A percentile compares a stretch with the other conserved stretches of the same genome.
These are phyloP conservation scores for Pythium brassicae DNA, from an alignment of 352 stramenopile species.

Conservation along the genomic window DNA sequence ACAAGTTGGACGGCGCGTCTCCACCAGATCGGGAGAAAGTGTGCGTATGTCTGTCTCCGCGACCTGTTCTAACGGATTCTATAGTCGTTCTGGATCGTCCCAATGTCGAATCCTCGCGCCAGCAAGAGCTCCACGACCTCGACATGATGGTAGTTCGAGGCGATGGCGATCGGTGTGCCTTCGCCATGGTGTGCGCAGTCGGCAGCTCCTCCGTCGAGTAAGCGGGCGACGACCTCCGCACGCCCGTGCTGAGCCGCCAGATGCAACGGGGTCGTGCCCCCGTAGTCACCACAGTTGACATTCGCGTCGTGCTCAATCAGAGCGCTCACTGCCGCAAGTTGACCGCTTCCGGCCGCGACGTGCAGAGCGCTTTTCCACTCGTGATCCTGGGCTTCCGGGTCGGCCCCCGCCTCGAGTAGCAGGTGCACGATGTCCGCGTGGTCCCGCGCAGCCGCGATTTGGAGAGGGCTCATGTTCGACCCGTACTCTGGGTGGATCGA, in stretches of 20 bases:
- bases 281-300: background rate
- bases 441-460: background rate
- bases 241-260: background rate
- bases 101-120: background rate
- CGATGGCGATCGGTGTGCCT: background rate
- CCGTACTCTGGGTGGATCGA: background rate
- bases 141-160: background rate
- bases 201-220: background rate
- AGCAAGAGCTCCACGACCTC: background rate
- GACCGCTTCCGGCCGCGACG: background rate
- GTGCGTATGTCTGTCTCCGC: too few relatives aligned
- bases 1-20: too few relatives aligned
- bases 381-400: background rate
- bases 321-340: background rate
- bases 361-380: background rate
- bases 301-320: background rate
- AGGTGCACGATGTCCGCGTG: background rate
- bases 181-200: background rate
- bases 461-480: background rate
- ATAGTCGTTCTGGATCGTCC: background rate
- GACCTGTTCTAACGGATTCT: too few relatives aligned
- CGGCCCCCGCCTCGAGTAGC: background rate
- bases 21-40: background rate
- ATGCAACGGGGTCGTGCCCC: background rate
- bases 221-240: background rate